A percentile compares a stretch with the other conserved stretches of the same genome.
Conservation (phyloP, 108 stramenopile genomes). For the Cyclotella sp. region DNA sequence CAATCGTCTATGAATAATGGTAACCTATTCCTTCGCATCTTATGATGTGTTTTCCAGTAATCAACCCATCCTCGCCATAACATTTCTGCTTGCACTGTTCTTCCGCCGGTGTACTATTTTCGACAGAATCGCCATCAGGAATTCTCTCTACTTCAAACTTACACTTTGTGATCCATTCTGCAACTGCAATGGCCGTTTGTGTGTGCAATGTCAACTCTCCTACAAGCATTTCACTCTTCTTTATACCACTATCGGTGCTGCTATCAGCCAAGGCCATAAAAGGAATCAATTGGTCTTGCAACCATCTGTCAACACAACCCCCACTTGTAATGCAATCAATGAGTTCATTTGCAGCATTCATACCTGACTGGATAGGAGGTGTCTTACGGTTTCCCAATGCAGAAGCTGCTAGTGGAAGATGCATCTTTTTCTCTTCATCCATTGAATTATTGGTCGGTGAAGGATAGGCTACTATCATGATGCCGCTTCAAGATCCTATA, state of each 20-base stretch:
- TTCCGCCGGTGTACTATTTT: neutral
- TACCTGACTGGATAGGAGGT: slow-evolving; percentile 41
- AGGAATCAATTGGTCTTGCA: slow-evolving; percentile 75
- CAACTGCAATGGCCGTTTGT: slow-evolving; percentile 67
- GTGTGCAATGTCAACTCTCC: slow-evolving; percentile 70
- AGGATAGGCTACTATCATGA: slow-evolving; percentile 65
- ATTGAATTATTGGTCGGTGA: neutral
- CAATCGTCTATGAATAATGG: neutral
- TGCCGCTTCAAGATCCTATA: slow-evolving; percentile 60
- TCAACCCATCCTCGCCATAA: slow-evolving; percentile 49
- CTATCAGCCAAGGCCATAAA: slow-evolving; percentile 70
- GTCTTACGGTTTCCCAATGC: slow-evolving; percentile 53
- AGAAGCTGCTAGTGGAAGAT: slow-evolving; percentile 60
- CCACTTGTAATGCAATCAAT: slow-evolving; percentile 52
- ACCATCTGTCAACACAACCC: slow-evolving; percentile 69
- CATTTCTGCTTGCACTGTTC: neutral
- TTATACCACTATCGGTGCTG: slow-evolving; percentile 25
- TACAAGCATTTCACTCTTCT: slow-evolving; percentile 56
- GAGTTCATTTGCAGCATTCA: slow-evolving; percentile 60
- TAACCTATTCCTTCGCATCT: slow-evolving; percentile 55
- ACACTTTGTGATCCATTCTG: slow-evolving; percentile 48
- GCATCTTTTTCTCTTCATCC: neutral
- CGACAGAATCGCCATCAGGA: neutral
- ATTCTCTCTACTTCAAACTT: slow-evolving; percentile 49
- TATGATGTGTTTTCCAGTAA: slow-evolving; percentile 53